These are phyloP conservation scores for Aspergillus niger DNA, from an alignment of 2,329 filamentous ascomycete species.

Conservation along the genomic window DNA sequence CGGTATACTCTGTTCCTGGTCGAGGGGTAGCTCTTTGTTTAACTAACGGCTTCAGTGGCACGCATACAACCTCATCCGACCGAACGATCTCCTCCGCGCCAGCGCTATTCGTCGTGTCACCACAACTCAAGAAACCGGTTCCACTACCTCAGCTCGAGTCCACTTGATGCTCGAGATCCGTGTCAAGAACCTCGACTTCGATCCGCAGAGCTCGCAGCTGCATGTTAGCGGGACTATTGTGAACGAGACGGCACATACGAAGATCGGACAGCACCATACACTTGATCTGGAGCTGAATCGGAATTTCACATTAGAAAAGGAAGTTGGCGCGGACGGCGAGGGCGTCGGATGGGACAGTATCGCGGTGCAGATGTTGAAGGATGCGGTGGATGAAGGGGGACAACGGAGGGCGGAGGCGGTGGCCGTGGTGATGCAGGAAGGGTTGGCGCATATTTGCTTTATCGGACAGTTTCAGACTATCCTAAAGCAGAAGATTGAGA, in stretches of 20 bases:
- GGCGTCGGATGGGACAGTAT: constrained; percentile 82
- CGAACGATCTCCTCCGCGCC: constrained; percentile 65
- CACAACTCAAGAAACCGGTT: constrained; percentile 61
- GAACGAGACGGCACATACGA: constrained; percentile 67
- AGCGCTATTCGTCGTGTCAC: constrained; percentile 67
- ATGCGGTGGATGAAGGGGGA: constrained; percentile 69
- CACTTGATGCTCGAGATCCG: constrained; percentile 66
- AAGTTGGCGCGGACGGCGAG: constrained; percentile 51
- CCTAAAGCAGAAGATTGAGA: constrained; percentile 52
- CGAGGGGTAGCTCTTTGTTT: constrained; percentile 2
- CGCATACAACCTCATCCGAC: constrained; percentile 71
- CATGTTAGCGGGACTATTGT: constrained; percentile 68
- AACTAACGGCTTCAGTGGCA: constrained; percentile 60
- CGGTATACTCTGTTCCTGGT: not conserved
- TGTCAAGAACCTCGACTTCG: constrained; percentile 69
- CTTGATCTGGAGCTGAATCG: constrained; percentile 84
- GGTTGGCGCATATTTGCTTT: constrained; percentile 54
- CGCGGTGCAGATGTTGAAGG: constrained; percentile 72
- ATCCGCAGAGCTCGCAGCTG: constrained; percentile 66
- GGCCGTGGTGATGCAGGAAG: constrained; percentile 90
- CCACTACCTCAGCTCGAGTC: constrained; percentile 63
- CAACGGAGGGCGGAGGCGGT: constrained; percentile 80
- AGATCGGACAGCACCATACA: constrained; percentile 68
- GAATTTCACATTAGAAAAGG: constrained; percentile 86
- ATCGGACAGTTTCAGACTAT: constrained; percentile 54